Evolutionary conservation across 2,329 filamentous ascomycete species (phyloP).

Genomic region (Xylariaceae sp.): DNA sequence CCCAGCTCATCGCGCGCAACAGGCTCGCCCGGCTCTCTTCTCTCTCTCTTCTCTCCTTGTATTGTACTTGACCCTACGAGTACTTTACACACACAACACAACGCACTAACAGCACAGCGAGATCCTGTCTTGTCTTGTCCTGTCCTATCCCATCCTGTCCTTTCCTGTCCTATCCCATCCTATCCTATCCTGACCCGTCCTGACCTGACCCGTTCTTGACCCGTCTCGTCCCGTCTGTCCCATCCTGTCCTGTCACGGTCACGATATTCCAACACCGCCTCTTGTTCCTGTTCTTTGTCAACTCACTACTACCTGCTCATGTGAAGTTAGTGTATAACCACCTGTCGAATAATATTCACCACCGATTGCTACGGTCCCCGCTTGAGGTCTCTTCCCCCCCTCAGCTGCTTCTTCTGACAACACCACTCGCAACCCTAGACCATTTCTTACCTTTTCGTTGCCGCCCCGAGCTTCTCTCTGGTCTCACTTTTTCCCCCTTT

Average conservation of each 20-base stretch:
- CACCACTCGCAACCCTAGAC: constrained; percentile 17
- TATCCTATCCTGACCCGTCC: no score
- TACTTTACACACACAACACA: neutral
- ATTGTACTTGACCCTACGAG: no score
- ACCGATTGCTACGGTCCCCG: constrained; percentile 16
- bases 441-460: constrained; percentile 12
- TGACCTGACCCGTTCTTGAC: no score
- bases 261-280: constrained; percentile 16
- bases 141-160: no score
- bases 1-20: constrained; percentile 1
- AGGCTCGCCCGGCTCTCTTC: neutral
- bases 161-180: no score
- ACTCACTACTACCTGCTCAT: constrained; percentile 7
- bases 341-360: constrained; percentile 24
- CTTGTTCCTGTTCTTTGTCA: constrained; percentile 4
- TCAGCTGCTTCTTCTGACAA: constrained; percentile 22
- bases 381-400: constrained; percentile 11
- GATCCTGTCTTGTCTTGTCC: neutral
- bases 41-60: constrained; percentile 2
- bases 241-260: neutral
- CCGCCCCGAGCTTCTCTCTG: constrained; percentile 14
- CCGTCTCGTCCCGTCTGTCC: no score
- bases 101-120: neutral
- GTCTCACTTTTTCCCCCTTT: constrained; percentile 25
- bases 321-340: neutral